A percentile compares a stretch with the other conserved stretches of the same genome.
These are phyloP conservation scores for Colletotrichum salicis DNA, from an alignment of 2,329 filamentous ascomycete genomes.

Conservation along the genomic window DNA sequence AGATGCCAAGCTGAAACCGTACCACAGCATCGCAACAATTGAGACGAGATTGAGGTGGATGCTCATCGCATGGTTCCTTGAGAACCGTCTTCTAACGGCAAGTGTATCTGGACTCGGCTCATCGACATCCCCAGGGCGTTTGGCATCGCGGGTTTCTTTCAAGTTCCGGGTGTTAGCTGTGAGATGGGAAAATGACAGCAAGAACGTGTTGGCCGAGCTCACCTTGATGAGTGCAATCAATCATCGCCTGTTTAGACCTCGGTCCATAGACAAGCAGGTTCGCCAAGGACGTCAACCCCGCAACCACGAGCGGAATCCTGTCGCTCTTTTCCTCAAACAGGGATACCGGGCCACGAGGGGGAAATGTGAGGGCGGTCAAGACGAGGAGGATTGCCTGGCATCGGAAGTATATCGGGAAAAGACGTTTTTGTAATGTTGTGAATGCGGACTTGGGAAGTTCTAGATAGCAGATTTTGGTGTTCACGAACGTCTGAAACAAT, in stretches of 20 bases:
- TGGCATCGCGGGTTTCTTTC: slow-evolving; percentile 38
- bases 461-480: slow-evolving; percentile 48
- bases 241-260: slow-evolving; percentile 45
- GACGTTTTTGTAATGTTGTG: slow-evolving; percentile 49
- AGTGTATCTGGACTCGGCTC: slow-evolving; percentile 41
- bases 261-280: slow-evolving; percentile 52
- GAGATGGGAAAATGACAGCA: no score
- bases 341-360: slow-evolving; percentile 44
- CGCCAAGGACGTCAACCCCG: slow-evolving; percentile 43
- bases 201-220: background rate
- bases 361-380: slow-evolving; percentile 47
- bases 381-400: slow-evolving; percentile 48
- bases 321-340: slow-evolving; percentile 42
- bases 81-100: slow-evolving; percentile 45
- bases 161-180: background rate
- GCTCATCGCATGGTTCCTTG: slow-evolving; percentile 51
- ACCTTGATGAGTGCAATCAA: slow-evolving; percentile 46
- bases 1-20: slow-evolving; percentile 43
- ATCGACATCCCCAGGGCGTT: slow-evolving; percentile 7
- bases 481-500: slow-evolving; percentile 52
- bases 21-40: slow-evolving; percentile 45
- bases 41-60: slow-evolving; percentile 54
- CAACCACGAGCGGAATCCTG: slow-evolving; percentile 49
- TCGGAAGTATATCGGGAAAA: slow-evolving; percentile 55
- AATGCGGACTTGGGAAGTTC: slow-evolving; percentile 50